A percentile compares a stretch with the other conserved stretches of the same genome.
Conservation (phyloP, 352 stramenopile species). For the Pythium plurisporium region DNA sequence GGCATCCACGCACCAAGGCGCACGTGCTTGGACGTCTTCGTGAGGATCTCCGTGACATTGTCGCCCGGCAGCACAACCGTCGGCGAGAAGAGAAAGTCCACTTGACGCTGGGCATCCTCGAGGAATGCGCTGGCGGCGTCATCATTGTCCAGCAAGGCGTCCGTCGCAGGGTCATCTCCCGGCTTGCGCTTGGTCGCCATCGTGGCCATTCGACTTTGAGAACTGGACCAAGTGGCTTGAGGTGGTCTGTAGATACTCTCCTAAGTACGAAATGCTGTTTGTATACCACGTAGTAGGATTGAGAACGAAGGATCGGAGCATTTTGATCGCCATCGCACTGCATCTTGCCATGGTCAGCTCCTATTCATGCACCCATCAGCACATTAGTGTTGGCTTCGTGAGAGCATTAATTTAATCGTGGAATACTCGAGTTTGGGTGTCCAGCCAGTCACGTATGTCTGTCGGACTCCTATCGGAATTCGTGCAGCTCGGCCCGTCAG, state of each 20-base stretch:
- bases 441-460: too few relatives aligned
- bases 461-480: too few relatives aligned
- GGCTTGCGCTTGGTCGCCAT: conserved; percentile 55
- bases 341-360: too few relatives aligned
- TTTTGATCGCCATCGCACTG: too few relatives aligned
- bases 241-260: neutral
- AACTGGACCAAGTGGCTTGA: neutral
- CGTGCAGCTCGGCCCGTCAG: too few relatives aligned
- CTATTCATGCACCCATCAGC: too few relatives aligned
- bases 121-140: conserved; percentile 55
- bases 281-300: too few relatives aligned
- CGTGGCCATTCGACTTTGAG: conserved; percentile 15
- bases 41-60: conserved; percentile 73
- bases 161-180: conserved; percentile 19
- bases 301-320: too few relatives aligned
- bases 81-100: conserved; percentile 77
- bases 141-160: conserved; percentile 17
- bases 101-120: conserved; percentile 63
- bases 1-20: conserved; percentile 67
- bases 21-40: conserved; percentile 61
- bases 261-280: conserved; percentile 25
- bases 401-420: conserved; percentile 11
- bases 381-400: conserved; percentile 2
- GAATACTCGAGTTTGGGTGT: neutral
- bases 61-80: conserved; percentile 70